These are phyloP conservation scores for Theileria annulata DNA, from an alignment of 169 alveolate species.

Conservation along the genomic window DNA sequence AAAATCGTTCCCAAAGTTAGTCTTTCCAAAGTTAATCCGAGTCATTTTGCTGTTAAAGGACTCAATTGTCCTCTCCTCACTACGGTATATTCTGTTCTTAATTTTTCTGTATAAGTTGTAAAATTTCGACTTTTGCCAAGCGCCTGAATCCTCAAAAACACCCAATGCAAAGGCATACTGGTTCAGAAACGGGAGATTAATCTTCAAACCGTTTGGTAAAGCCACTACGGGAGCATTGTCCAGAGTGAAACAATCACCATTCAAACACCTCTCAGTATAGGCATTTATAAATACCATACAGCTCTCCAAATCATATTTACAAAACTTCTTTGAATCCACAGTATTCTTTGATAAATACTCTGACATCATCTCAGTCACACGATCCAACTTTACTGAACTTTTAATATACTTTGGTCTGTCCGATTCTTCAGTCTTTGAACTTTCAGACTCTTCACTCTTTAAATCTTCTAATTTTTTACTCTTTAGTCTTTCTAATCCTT, in stretches of 20 bases:
- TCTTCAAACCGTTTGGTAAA: background rate
- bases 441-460: background rate
- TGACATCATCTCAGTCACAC: background rate
- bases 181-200: constrained; percentile 29
- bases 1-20: background rate
- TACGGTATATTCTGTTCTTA: background rate
- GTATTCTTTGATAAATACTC: background rate
- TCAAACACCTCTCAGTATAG: constrained; percentile 26
- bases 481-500: background rate
- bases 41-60: background rate
- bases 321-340: background rate
- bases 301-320: background rate
- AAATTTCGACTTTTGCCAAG: background rate
- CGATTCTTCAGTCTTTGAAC: background rate
- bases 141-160: constrained; percentile 14
- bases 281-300: constrained; percentile 6
- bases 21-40: background rate
- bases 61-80: background rate
- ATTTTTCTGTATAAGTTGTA: background rate
- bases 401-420: background rate
- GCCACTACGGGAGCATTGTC: constrained; percentile 18
- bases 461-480: background rate
- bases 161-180: constrained; percentile 38
- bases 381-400: background rate
- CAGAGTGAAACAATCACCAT: constrained; percentile 32